phyloP scores from a whole-genome alignment of 2,329 filamentous ascomycete genomes.

The Blastomyces percursus region DNA sequence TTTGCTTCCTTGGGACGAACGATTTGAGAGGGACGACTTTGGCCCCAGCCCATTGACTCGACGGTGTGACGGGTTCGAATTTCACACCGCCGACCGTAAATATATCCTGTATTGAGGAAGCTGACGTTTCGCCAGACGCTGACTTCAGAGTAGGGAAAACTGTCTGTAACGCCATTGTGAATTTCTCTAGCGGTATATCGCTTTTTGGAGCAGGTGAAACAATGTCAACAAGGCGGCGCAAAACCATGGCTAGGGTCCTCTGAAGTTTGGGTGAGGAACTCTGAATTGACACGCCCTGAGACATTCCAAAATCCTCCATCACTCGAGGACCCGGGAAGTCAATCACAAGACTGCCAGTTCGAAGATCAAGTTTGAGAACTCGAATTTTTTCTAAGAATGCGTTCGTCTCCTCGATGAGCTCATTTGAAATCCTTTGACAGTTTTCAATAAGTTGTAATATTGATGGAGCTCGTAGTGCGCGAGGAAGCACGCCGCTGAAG shows the following conservation, averaged over 20 bases:
- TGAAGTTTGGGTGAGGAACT: not conserved
- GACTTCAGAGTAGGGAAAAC: not conserved
- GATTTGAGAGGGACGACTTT: not conserved
- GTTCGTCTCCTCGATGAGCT: conserved; percentile 44
- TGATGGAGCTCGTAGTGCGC: conserved; percentile 54
- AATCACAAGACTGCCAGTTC: conserved; percentile 26
- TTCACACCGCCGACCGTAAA: conserved; percentile 42
- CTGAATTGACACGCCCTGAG: conserved; percentile 11
- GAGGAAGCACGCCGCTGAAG: conserved; percentile 50
- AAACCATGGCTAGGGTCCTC: conserved; percentile 31
- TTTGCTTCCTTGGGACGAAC: conserved; percentile 3
- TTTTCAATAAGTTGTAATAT: conserved; percentile 52
- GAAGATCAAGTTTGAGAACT: conserved; percentile 23
- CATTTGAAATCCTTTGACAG: conserved; percentile 36
- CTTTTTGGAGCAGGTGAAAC: conserved; percentile 37
- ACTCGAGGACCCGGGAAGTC: conserved; percentile 18
- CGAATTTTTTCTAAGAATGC: conserved; percentile 37
- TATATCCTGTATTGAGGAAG: conserved; percentile 29
- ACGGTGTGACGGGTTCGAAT: conserved; percentile 29
- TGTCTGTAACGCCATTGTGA: not conserved
- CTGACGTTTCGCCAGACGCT: not conserved
- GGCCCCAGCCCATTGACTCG: not conserved
- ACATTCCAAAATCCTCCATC: conserved; percentile 8
- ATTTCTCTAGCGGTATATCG: conserved; percentile 33
- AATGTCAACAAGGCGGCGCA: conserved; percentile 40